phyloP scores from a whole-genome alignment of 495 filamentous ascomycete species.

The Annulohypoxylon moriforme region DNA sequence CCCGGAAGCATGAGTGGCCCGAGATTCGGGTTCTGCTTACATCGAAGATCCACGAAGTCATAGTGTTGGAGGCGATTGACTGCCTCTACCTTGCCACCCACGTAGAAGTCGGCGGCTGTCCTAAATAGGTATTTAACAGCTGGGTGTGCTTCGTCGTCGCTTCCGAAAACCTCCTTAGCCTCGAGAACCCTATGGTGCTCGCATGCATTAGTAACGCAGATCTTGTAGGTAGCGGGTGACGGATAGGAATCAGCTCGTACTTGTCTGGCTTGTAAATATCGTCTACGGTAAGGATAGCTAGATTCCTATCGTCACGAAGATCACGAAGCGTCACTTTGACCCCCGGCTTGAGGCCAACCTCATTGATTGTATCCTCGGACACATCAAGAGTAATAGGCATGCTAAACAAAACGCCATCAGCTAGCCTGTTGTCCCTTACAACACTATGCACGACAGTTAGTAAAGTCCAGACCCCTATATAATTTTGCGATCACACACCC shows the following conservation, averaged over 20 bases:
- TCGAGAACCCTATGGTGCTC: conserved; percentile 76
- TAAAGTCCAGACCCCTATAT: conserved; percentile 14
- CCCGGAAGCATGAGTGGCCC: background rate
- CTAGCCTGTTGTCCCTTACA: conserved; percentile 84
- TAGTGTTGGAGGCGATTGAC: conserved; percentile 96
- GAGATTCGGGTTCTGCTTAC: conserved; percentile 60
- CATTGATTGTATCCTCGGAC: conserved; percentile 75
- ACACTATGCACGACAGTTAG: conserved; percentile 67
- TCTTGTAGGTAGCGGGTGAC: conserved; percentile 9
- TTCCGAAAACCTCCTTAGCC: conserved; percentile 93
- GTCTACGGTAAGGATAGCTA: conserved; percentile 95
- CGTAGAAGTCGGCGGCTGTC: conserved; percentile 84
- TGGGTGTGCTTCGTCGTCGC: conserved; percentile 89
- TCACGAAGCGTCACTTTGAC: conserved; percentile 88
- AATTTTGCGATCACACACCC: conserved; percentile 64
- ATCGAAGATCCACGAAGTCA: conserved; percentile 96
- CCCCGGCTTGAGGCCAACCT: conserved; percentile 78
- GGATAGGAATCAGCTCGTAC: conserved; percentile 63
- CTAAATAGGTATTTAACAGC: conserved; percentile 89
- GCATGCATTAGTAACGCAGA: conserved; percentile 49
- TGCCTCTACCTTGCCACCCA: conserved; percentile 94
- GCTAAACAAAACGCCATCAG: conserved; percentile 91
- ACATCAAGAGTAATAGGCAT: conserved; percentile 97
- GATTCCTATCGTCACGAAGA: conserved; percentile 93
- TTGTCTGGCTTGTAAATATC: conserved; percentile 98